Conservation (phyloP, 768 basidiomycete genomes). For the Cyclocybe aegerita region DNA sequence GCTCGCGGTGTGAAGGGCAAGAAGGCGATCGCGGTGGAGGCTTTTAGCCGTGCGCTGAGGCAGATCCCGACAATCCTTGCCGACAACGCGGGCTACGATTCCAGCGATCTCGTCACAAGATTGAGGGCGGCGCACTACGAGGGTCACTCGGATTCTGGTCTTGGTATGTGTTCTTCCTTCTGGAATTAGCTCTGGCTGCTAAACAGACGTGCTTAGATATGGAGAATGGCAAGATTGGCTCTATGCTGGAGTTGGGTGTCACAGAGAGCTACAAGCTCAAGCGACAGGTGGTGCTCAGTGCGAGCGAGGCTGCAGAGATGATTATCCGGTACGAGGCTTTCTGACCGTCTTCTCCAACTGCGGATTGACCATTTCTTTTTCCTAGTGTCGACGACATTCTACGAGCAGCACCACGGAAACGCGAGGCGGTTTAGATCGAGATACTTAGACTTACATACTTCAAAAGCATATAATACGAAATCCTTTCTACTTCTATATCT, state of each 20-base stretch:
- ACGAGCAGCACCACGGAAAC: constrained; percentile 78
- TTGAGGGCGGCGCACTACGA: constrained; percentile 94
- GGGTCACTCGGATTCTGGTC: constrained; percentile 80
- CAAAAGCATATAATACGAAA: too few species aligned
- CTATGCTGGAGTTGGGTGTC: constrained; percentile 85
- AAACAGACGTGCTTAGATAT: constrained; percentile 58
- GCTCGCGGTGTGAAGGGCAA: constrained; percentile 87
- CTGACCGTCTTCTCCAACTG: constrained; percentile 4
- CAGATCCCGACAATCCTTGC: constrained; percentile 97
- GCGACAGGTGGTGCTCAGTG: constrained; percentile 90
- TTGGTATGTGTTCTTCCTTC: constrained; percentile 53
- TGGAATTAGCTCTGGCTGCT: neutral
- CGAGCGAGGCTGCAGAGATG: constrained; percentile 98
- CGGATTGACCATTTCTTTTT: neutral
- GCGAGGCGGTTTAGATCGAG: constrained; percentile 66
- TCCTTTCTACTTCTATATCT: too few species aligned
- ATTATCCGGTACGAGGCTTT: constrained; percentile 73
- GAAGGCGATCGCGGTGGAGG: constrained; percentile 93
- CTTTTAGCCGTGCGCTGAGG: constrained; percentile 83
- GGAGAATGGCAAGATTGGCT: constrained; percentile 80
- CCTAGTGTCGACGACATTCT: constrained; percentile 89
- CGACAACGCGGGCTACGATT: constrained; percentile 97
- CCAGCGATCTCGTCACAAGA: constrained; percentile 89
- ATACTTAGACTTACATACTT: too few species aligned
- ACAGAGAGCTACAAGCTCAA: constrained; percentile 99